A percentile compares a stretch with the other conserved stretches of the same genome.
Evolutionary conservation across 441 rosid species (phyloP).

Genomic region (Gossypium schwendimanii): DNA sequence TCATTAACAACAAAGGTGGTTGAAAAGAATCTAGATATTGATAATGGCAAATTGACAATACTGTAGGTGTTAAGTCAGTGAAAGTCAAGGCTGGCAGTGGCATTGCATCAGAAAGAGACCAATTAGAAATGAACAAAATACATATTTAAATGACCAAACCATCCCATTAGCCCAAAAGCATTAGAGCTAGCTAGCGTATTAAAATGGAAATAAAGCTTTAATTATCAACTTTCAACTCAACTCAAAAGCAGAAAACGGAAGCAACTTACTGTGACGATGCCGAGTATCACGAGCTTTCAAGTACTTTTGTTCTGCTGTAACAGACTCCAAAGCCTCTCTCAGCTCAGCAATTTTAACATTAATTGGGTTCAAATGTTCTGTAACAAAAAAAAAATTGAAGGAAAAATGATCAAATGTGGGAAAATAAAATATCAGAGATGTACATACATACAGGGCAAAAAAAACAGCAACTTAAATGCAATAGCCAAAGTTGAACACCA

Average conservation of each 20-base stretch:
- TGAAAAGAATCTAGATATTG: neutral
- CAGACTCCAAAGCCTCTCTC: conserved; percentile 88
- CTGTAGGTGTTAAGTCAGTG: neutral
- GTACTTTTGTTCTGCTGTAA: conserved; percentile 83
- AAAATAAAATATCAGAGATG: conserved; percentile 2
- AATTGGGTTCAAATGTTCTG: conserved; percentile 92
- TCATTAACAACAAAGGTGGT: neutral
- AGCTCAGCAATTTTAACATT: conserved; percentile 93
- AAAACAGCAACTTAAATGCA: neutral
- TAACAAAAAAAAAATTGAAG: conserved; percentile 13
- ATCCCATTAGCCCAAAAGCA: neutral
- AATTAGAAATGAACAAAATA: neutral
- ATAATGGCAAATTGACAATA: neutral
- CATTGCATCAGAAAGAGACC: neutral
- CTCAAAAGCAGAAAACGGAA: neutral
- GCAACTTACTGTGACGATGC: conserved; percentile 72
- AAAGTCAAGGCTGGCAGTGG: neutral
- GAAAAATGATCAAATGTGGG: neutral
- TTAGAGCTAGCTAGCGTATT: neutral
- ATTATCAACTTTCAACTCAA: conserved; percentile 5
- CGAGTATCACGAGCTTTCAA: conserved; percentile 83
- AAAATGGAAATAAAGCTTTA: neutral
- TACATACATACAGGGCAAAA: neutral
- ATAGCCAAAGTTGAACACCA: neutral
- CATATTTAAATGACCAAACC: neutral